These are phyloP conservation scores for Fagopyrum tataricum DNA, from an alignment of 148 eudicot species.

Conservation along the genomic window DNA sequence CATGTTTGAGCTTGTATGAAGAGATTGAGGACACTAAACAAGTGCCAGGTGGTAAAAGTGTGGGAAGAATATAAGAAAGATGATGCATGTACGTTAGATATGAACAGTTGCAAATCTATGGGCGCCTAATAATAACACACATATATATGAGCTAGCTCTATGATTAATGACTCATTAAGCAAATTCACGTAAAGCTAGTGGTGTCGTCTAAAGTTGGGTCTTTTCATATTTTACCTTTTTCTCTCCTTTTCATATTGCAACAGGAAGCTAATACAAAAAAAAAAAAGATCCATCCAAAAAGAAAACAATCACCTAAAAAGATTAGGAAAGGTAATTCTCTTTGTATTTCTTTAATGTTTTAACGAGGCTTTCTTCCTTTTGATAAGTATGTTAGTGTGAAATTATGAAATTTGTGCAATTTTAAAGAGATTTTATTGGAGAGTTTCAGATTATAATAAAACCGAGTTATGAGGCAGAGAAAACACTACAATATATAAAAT, in stretches of 20 bases:
- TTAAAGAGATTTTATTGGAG: no score
- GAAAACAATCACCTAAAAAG: not conserved
- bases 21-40: no score
- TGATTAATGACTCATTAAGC: not conserved
- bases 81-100: not conserved
- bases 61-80: no score
- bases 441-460: no score
- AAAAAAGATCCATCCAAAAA: not conserved
- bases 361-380: not conserved
- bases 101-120: conserved; percentile 4
- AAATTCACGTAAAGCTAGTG: not conserved
- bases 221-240: not conserved
- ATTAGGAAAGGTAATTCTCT: not conserved
- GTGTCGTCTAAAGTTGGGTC: conserved; percentile 13
- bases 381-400: no score
- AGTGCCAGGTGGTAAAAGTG: no score
- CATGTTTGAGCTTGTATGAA: no score
- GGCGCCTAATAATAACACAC: not conserved
- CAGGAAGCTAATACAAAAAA: not conserved
- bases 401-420: no score
- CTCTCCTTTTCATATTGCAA: not conserved
- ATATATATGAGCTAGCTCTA: not conserved
- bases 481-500: no score
- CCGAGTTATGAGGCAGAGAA: no score
- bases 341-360: not conserved